Conservation (phyloP, 2,329 filamentous ascomycete species). For the Phialemonium atrogriseum region DNA sequence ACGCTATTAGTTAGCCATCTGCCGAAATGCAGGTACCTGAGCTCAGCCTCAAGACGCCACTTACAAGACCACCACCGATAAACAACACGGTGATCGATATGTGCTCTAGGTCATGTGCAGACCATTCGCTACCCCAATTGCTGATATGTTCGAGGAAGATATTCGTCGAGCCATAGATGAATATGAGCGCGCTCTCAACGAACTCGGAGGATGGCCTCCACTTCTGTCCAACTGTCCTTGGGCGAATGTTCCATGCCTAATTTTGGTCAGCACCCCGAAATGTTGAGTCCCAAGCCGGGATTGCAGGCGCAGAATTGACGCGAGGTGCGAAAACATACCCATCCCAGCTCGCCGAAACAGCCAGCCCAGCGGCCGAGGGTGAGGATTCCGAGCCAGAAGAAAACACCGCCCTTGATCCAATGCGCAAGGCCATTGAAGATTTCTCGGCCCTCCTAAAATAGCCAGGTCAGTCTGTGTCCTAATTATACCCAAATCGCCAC, state of each 20-base stretch:
- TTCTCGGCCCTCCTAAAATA: constrained; percentile 56
- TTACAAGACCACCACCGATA: constrained; percentile 80
- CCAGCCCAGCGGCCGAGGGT: constrained; percentile 87
- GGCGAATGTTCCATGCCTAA: constrained; percentile 79
- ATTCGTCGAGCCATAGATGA: constrained; percentile 81
- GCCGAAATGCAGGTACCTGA: not conserved
- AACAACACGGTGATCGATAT: constrained; percentile 89
- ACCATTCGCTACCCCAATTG: constrained; percentile 63
- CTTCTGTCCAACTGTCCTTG: constrained; percentile 43
- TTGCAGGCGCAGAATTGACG: too few species aligned
- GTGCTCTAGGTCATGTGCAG: constrained; percentile 77
- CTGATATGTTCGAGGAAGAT: constrained; percentile 87
- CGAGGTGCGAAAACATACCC: constrained; percentile 39
- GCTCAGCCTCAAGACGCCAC: constrained; percentile 19
- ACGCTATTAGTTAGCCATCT: constrained; percentile 2
- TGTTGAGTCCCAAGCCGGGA: too few species aligned
- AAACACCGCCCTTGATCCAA: constrained; percentile 89
- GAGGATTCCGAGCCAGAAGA: constrained; percentile 86
- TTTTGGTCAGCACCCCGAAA: not conserved
- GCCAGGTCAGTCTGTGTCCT: too few species aligned
- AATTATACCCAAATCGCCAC: too few species aligned
- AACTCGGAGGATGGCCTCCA: constrained; percentile 81
- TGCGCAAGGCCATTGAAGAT: constrained; percentile 86
- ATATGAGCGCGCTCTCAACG: constrained; percentile 82
- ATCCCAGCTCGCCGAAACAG: constrained; percentile 82